Conservation (phyloP, 225 moss, liverwort and hornwort genomes). For the Polytrichum formosum region DNA sequence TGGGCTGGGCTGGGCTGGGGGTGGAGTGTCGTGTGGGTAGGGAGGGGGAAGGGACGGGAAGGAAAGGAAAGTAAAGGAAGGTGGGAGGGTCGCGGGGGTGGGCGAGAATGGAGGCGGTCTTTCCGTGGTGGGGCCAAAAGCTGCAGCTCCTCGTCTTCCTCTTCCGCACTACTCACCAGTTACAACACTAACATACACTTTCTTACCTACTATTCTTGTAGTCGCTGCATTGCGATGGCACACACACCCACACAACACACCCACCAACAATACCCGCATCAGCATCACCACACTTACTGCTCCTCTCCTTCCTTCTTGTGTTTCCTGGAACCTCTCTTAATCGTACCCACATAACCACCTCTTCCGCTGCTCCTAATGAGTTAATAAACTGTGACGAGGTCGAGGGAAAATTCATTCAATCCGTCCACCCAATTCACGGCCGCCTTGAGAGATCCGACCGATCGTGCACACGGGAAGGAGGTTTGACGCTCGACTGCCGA, state of each 20-base stretch:
- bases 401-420: no score
- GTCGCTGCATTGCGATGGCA: background rate
- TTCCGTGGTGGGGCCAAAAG: constrained; percentile 5
- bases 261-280: background rate
- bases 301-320: background rate
- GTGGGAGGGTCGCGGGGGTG: background rate
- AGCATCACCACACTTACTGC: background rate
- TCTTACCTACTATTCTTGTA: no score
- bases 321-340: background rate
- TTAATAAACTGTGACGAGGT: no score
- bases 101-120: constrained; percentile 8
- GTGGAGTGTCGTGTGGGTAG: constrained; percentile 1
- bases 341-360: no score
- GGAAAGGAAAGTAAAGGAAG: background rate
- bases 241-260: background rate
- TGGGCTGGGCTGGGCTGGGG: background rate
- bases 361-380: no score
- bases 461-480: no score
- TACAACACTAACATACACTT: no score
- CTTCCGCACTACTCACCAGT: background rate
- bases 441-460: no score
- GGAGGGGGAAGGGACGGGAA: background rate
- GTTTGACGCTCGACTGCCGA: no score
- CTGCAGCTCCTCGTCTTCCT: constrained; percentile 4
- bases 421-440: no score